Evolutionary conservation across 176 grass and related monocot species (phyloP), one percentile per base, ranked within the genome.

Genomic region (Rhynchospora tenuis): DNA sequence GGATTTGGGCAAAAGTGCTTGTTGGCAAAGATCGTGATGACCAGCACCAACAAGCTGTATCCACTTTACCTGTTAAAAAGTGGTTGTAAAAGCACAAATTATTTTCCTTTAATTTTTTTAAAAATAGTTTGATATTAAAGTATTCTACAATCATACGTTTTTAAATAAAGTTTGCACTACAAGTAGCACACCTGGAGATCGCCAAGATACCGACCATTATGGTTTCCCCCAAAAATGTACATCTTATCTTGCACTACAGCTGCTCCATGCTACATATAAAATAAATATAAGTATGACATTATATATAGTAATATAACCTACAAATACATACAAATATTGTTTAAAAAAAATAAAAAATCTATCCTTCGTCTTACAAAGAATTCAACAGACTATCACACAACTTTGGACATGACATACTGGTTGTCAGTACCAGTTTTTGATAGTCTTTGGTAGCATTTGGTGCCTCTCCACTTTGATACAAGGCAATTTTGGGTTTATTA

Each of bases 201-300:
- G 82, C 85, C 93, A 90, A 99, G 97, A 85, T 96, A 99, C 70
- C 97, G 97, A 0, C 97, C 97, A 51, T 99, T 99, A 81, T 99
- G 89, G 83, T 96, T 99, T 89, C 97, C 97, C 50, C 91, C 97
- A 93, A 93, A 99, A 86, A 92, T 63, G 75, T 92, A 99, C 93
- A 99, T 96, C 88, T 95, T 96, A 52, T 99, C 91, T 85, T 90
- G 91, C 67, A 96, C 73, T 4, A 96, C 47, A 86, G 88, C 92
- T 78, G 97, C 93, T 64, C 97, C 97, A 90, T 99, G 97, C 97
- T 99, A 89, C 78, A 89, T 24, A 74, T 70, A 4, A 55, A 48
- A 63, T 38, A 90, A 81, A 84, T 61, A 64, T 82, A 19, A 77
- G 48, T 77, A 56, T 17, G 14, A 77, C 15, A 29, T 10, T 31